Evolutionary conservation across 2,329 filamentous ascomycete genomes (phyloP).

Genomic region (Curvularia hawaiiensis): DNA sequence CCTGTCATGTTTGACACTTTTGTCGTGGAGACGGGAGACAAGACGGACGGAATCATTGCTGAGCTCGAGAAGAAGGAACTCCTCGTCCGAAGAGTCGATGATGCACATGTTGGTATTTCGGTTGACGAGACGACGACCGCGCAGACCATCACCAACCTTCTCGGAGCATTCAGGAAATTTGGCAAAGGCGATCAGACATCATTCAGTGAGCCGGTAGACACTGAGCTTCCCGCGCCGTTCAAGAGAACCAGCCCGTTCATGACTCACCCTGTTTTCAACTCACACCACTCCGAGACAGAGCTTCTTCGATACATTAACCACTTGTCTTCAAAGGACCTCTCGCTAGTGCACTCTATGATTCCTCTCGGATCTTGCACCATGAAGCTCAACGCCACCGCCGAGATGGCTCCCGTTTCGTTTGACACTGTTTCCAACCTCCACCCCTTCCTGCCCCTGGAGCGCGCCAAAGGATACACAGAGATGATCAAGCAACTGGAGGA

Average conservation of each 20-base stretch:
- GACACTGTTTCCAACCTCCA: conserved; percentile 79
- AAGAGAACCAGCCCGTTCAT: conserved; percentile 76
- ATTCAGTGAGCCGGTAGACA: conserved; percentile 21
- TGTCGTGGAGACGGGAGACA: conserved; percentile 60
- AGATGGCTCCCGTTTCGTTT: conserved; percentile 87
- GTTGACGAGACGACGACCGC: conserved; percentile 74
- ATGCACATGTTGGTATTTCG: conserved; percentile 71
- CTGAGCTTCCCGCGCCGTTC: conserved; percentile 58
- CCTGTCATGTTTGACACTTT: conserved; percentile 80
- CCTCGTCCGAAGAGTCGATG: conserved; percentile 68
- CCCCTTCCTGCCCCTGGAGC: conserved; percentile 71
- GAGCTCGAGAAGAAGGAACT: conserved; percentile 57
- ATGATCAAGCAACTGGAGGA: conserved; percentile 75
- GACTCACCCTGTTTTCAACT: conserved; percentile 93
- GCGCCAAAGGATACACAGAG: conserved; percentile 69
- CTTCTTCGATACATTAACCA: conserved; percentile 92
- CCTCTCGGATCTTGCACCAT: conserved; percentile 96
- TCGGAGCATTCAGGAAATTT: conserved; percentile 60
- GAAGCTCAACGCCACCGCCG: conserved; percentile 93
- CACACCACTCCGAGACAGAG: conserved; percentile 92
- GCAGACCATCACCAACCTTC: conserved; percentile 61
- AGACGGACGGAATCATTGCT: conserved; percentile 58
- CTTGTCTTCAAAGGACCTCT: conserved; percentile 91
- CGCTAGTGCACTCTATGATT: conserved; percentile 96
- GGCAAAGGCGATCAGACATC: conserved; percentile 30